Evolutionary conservation across 352 stramenopile species (phyloP).

Genomic region (Pythium angustatum): DNA sequence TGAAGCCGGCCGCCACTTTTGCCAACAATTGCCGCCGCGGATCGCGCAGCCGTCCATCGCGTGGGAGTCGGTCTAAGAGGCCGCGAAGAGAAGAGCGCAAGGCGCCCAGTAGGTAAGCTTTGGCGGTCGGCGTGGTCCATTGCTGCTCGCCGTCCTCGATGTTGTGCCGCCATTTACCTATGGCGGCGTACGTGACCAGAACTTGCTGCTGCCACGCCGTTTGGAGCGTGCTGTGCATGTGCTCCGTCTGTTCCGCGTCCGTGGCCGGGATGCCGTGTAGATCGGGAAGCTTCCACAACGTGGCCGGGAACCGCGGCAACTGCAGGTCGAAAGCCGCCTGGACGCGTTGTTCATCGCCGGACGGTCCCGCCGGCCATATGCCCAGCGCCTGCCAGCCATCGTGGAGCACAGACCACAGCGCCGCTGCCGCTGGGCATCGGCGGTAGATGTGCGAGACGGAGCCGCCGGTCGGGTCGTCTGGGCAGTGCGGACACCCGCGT

Average conservation of each 20-base stretch:
- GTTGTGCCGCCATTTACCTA: constrained; percentile 3
- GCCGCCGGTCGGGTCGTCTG: neutral
- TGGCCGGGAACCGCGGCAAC: neutral
- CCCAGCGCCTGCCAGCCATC: neutral
- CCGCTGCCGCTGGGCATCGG: neutral
- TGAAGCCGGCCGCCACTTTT: neutral
- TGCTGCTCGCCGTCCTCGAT: neutral
- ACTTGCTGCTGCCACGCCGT: constrained; percentile 8
- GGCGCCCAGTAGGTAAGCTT: neutral
- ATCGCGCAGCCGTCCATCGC: neutral
- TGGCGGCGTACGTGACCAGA: neutral
- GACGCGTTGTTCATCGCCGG: neutral
- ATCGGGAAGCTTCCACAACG: neutral
- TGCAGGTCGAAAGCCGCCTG: neutral
- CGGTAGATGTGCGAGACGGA: constrained; percentile 11
- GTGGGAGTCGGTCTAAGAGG: neutral
- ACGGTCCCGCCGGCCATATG: neutral
- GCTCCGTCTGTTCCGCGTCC: too few species aligned
- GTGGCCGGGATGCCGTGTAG: neutral
- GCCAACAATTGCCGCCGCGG: neutral
- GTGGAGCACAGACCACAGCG: neutral
- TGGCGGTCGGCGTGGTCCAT: neutral
- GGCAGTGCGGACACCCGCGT: too few species aligned
- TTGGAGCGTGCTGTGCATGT: neutral
- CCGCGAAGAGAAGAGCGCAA: neutral